Evolutionary conservation across 2,329 filamentous ascomycete species (phyloP).

Genomic region (Cordyceps cicadae): DNA sequence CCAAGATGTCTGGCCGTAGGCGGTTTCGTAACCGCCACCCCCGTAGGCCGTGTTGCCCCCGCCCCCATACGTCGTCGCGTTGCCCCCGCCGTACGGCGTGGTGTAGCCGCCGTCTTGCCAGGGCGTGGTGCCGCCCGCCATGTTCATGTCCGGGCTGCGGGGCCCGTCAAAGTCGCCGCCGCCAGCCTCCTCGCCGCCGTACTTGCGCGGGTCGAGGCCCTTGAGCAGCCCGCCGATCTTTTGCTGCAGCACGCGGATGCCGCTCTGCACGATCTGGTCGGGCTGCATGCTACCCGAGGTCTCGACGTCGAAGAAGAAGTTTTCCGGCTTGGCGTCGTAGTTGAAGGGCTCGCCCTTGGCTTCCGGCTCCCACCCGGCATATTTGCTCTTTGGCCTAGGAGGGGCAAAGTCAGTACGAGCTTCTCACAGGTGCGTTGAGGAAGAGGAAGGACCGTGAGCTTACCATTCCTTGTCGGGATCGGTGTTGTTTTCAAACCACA

Average conservation of each 20-base stretch:
- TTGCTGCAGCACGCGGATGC: constrained; percentile 79
- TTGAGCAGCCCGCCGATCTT: constrained; percentile 78
- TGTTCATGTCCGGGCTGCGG: constrained; percentile 55
- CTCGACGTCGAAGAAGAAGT: constrained; percentile 93
- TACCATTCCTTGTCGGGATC: constrained; percentile 79
- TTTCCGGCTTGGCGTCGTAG: constrained; percentile 74
- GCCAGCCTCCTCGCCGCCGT: constrained; percentile 44
- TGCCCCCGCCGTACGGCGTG: constrained; percentile 55
- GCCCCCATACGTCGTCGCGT: constrained; percentile 57
- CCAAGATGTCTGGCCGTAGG: constrained; percentile 44
- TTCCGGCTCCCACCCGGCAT: constrained; percentile 67
- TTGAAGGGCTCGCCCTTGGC: constrained; percentile 81
- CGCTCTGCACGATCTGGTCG: constrained; percentile 79
- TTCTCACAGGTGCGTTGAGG: background rate
- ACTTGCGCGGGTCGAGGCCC: constrained; percentile 38
- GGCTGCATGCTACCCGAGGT: constrained; percentile 80
- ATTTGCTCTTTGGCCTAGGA: constrained; percentile 69
- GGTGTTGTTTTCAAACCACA: constrained; percentile 78
- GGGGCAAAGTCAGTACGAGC: background rate
- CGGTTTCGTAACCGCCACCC: constrained; percentile 18
- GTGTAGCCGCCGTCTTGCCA: constrained; percentile 60
- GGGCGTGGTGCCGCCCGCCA: constrained; percentile 47
- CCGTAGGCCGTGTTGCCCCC: constrained; percentile 31
- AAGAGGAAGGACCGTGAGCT: constrained; percentile 7
- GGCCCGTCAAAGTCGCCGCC: constrained; percentile 56